These are phyloP conservation scores for Fusarium buxicola DNA, from an alignment of 2,329 filamentous ascomycete genomes.

Conservation along the genomic window DNA sequence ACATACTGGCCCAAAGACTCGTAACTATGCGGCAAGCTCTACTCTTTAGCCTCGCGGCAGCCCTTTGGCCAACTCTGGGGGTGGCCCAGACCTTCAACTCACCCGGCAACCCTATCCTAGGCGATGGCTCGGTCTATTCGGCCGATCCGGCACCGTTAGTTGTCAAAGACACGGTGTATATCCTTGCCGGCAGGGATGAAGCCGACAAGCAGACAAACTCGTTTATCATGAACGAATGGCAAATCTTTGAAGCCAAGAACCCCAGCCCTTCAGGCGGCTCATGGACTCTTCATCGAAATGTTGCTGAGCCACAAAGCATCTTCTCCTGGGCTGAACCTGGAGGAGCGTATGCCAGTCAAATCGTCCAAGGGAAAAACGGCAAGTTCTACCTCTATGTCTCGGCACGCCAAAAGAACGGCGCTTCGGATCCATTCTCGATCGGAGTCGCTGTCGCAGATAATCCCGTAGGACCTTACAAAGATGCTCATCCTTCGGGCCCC, in stretches of 20 bases:
- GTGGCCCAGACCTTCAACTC: constrained; percentile 39
- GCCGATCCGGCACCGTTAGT: constrained; percentile 55
- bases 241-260: constrained; percentile 47
- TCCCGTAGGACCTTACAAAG: constrained; percentile 51
- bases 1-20: not conserved
- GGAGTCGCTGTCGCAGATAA: constrained; percentile 52
- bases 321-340: constrained; percentile 52
- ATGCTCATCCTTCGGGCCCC: constrained; percentile 50
- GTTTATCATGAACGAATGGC: constrained; percentile 54
- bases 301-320: constrained; percentile 48
- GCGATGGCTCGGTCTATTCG: constrained; percentile 53
- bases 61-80: not conserved
- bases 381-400: constrained; percentile 54
- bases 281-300: constrained; percentile 50
- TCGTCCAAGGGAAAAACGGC: constrained; percentile 50
- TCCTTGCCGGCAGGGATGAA: constrained; percentile 51
- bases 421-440: constrained; percentile 52
- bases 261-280: constrained; percentile 47
- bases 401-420: constrained; percentile 46
- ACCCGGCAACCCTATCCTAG: constrained; percentile 52
- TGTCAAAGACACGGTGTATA: constrained; percentile 52
- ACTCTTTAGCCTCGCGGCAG: not conserved
- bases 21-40: constrained; percentile 4
- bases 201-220: constrained; percentile 46
- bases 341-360: constrained; percentile 52